These are phyloP conservation scores for Phylloporus rhodoxanthus DNA, from an alignment of 768 basidiomycete genomes.

Conservation along the genomic window DNA sequence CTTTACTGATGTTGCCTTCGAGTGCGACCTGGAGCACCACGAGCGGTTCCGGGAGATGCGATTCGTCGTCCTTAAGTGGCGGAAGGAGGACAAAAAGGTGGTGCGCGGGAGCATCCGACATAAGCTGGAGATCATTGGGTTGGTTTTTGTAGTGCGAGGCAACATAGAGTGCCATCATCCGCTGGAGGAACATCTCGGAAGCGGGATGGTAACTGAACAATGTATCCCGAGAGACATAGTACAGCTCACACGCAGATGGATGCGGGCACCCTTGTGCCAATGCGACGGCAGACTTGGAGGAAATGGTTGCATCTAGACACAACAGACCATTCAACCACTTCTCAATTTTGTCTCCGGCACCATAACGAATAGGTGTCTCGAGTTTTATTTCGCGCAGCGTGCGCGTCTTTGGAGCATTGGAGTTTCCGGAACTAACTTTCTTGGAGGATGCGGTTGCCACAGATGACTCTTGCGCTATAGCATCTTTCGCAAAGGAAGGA, in stretches of 20 bases:
- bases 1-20: slow-evolving; percentile 87
- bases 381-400: slow-evolving; percentile 90
- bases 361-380: slow-evolving; percentile 91
- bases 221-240: slow-evolving; percentile 92
- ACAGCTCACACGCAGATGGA: slow-evolving; percentile 89
- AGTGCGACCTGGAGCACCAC: slow-evolving; percentile 94
- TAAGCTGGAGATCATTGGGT: slow-evolving; percentile 96
- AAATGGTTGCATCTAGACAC: slow-evolving; percentile 81
- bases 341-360: slow-evolving; percentile 81
- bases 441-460: slow-evolving; percentile 39
- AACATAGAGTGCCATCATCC: slow-evolving; percentile 98
- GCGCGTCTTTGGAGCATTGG: slow-evolving; percentile 57
- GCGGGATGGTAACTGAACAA: slow-evolving; percentile 97
- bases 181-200: slow-evolving; percentile 94
- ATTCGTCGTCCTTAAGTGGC: slow-evolving; percentile 85
- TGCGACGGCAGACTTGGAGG: slow-evolving; percentile 36
- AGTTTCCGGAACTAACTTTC: slow-evolving; percentile 44
- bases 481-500: slow-evolving; percentile 67
- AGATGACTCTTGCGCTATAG: slow-evolving; percentile 36
- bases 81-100: slow-evolving; percentile 94
- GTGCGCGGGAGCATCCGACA: slow-evolving; percentile 95
- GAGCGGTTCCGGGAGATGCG: slow-evolving; percentile 87
- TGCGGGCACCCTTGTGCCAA: slow-evolving; percentile 81
- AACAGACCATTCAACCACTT: slow-evolving; percentile 88
- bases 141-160: slow-evolving; percentile 99